Conservation (phyloP, 1,284 basidiomycete species). For the Sanghuangporus weigelae region DNA sequence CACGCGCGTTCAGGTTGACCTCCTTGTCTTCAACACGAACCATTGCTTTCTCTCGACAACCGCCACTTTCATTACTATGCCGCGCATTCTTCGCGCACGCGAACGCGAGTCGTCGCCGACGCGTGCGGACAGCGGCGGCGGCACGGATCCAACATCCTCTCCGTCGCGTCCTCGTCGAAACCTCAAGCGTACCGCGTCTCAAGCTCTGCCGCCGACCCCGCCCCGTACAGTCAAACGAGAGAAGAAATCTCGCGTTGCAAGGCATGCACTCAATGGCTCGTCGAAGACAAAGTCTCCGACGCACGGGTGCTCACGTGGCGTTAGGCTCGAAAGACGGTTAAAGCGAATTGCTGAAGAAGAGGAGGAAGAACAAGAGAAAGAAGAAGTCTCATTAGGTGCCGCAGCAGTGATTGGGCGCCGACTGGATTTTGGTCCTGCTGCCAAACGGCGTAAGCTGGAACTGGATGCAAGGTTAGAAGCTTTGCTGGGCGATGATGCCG, state of each 20-base stretch:
- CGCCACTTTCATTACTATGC: neutral
- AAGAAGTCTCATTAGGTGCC: neutral
- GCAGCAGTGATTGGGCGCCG: neutral
- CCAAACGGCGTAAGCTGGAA: constrained; percentile 26
- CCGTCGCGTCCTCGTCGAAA: neutral
- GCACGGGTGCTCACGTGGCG: neutral
- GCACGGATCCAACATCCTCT: neutral
- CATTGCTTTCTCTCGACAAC: neutral
- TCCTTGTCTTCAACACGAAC: neutral
- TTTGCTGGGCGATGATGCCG: constrained; percentile 24
- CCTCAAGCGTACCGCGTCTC: constrained; percentile 14
- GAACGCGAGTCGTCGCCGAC: constrained; percentile 12
- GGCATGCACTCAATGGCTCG: neutral
- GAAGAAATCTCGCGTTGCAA: neutral
- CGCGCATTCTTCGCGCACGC: constrained; percentile 4
- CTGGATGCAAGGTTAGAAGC: constrained; percentile 27
- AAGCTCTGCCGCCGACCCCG: constrained; percentile 13
- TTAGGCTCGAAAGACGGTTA: constrained; percentile 3
- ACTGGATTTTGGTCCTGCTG: constrained; percentile 13
- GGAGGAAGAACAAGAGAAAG: neutral
- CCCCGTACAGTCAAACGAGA: constrained; percentile 16
- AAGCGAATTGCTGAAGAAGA: constrained; percentile 9
- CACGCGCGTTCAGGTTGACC: neutral
- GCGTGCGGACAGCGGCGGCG: neutral
- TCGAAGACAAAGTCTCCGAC: neutral